phyloP scores from a whole-genome alignment of 192 early-diverging fungal species.

The Radiomyces spectabilis region DNA sequence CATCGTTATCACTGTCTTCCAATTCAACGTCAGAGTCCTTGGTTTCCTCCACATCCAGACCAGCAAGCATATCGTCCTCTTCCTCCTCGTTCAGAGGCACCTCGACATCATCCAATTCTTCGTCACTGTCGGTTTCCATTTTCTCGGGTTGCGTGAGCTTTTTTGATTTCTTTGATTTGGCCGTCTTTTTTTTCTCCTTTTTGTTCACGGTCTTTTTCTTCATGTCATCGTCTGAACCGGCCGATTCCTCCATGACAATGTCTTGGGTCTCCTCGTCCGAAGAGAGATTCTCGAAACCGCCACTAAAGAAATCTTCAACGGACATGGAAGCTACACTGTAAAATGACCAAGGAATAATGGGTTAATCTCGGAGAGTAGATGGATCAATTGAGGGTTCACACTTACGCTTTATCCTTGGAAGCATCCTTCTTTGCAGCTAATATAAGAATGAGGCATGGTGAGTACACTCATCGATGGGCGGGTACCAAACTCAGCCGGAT shows the following conservation, averaged over 20 bases:
- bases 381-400: no score
- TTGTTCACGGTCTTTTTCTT: neutral
- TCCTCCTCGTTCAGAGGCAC: slow-evolving; percentile 32
- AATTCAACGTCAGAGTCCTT: slow-evolving; percentile 32
- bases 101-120: slow-evolving; percentile 25
- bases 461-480: no score
- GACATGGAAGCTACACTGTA: slow-evolving; percentile 30
- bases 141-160: neutral
- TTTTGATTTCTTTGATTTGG: slow-evolving; percentile 1
- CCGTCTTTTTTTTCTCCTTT: slow-evolving; percentile 22
- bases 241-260: neutral
- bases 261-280: slow-evolving; percentile 6
- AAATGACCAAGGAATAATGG: no score
- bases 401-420: no score
- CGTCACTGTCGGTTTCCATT: slow-evolving; percentile 6
- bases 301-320: slow-evolving; percentile 46
- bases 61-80: slow-evolving; percentile 40
- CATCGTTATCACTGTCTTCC: slow-evolving; percentile 16
- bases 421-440: no score
- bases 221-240: neutral
- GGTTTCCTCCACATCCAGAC: slow-evolving; percentile 49
- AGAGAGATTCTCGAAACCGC: slow-evolving; percentile 23
- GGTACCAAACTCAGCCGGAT: no score
- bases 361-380: no score
- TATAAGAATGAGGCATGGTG: no score